phyloP scores from a whole-genome alignment of 75 land plant genomes.

The Adiantum capillusveneris region DNA sequence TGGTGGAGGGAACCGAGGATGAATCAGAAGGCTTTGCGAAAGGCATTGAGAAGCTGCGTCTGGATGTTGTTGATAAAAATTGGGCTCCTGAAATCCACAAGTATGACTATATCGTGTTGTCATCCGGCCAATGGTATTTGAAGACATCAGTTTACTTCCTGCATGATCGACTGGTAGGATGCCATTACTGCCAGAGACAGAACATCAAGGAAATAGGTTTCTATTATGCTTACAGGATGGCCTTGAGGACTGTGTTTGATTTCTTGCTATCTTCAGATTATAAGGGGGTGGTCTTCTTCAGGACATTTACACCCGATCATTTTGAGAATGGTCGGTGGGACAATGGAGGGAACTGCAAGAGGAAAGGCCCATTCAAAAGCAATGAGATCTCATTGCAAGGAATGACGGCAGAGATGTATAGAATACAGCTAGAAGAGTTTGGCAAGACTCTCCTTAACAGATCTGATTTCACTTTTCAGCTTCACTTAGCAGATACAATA shows the following conservation, averaged over 20 bases:
- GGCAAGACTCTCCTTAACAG: constrained; percentile 11
- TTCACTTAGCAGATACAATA: constrained; percentile 19
- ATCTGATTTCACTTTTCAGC: not conserved
- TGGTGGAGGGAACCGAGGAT: constrained; percentile 20
- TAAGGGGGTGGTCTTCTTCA: constrained; percentile 39
- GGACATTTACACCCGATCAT: constrained; percentile 80
- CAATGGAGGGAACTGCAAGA: constrained; percentile 63
- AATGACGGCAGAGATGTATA: constrained; percentile 34
- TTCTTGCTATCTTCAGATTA: constrained; percentile 8
- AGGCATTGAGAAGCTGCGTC: constrained; percentile 8
- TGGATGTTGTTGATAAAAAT: constrained; percentile 13
- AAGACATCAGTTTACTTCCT: constrained; percentile 22
- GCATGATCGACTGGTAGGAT: constrained; percentile 22
- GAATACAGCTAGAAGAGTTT: constrained; percentile 45
- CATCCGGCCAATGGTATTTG: constrained; percentile 38
- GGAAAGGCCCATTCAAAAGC: constrained; percentile 36
- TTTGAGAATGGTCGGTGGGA: too few species aligned
- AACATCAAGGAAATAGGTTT: constrained; percentile 21
- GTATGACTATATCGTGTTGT: constrained; percentile 11
- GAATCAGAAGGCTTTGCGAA: constrained; percentile 9
- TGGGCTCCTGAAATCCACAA: constrained; percentile 11
- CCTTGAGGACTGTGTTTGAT: constrained; percentile 24
- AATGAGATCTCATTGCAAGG: constrained; percentile 12
- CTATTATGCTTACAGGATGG: constrained; percentile 17
- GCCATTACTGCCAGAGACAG: constrained; percentile 21